phyloP scores from a whole-genome alignment of 1,284 basidiomycete genomes.

The Trametes versicolor region DNA sequence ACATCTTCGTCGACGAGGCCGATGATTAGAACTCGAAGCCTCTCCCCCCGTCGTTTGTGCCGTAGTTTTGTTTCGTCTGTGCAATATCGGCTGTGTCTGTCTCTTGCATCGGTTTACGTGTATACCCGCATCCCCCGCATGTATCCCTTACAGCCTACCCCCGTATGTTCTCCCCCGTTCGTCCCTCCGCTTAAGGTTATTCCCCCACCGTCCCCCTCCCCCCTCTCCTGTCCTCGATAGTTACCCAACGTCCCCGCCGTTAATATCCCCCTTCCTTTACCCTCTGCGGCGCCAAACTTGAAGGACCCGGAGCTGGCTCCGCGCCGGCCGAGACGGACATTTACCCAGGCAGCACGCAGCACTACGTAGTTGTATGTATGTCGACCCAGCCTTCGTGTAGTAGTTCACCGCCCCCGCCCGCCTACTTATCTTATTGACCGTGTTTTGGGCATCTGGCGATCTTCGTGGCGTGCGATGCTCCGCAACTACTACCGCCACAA shows the following conservation, averaged over 20 bases:
- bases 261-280: slow-evolving; percentile 12
- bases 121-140: slow-evolving; percentile 37
- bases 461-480: neutral
- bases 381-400: slow-evolving; percentile 22
- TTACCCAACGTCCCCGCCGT: slow-evolving; percentile 15
- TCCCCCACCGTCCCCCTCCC: neutral
- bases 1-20: slow-evolving; percentile 84
- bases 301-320: slow-evolving; percentile 29
- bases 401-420: slow-evolving; percentile 10
- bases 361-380: slow-evolving; percentile 34
- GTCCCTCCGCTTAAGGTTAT: neutral
- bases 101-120: slow-evolving; percentile 27
- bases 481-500: neutral
- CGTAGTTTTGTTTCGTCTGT: neutral
- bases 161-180: slow-evolving; percentile 1
- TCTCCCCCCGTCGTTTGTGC: neutral
- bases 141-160: slow-evolving; percentile 39
- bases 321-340: slow-evolving; percentile 26
- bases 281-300: neutral
- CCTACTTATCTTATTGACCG: slow-evolving; percentile 14
- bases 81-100: slow-evolving; percentile 8
- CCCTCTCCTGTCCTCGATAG: neutral
- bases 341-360: neutral
- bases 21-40: slow-evolving; percentile 44
- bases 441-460: neutral